These are phyloP conservation scores for Effrenium voratum DNA, from an alignment of 73 alveolate species.

Conservation along the genomic window DNA sequence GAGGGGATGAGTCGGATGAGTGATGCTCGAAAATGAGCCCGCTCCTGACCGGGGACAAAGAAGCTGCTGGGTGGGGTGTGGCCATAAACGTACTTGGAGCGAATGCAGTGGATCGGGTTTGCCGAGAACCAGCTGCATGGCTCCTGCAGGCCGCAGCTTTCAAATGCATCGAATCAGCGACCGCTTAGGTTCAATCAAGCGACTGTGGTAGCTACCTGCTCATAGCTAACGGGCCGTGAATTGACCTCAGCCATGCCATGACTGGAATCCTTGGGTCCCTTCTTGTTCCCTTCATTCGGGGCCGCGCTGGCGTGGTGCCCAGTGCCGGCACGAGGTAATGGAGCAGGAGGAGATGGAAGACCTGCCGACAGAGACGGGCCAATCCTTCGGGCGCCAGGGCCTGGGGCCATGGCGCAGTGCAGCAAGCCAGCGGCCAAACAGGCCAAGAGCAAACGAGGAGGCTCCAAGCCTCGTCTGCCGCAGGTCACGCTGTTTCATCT, in stretches of 20 bases:
- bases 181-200: not conserved
- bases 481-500: not conserved
- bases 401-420: constrained; percentile 18
- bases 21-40: not conserved
- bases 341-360: constrained; percentile 60
- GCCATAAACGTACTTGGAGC: constrained; percentile 54
- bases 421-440: constrained; percentile 42
- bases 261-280: not conserved
- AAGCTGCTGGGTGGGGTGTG: constrained; percentile 67
- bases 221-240: not conserved
- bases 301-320: not conserved
- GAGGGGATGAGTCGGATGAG: not conserved
- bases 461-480: constrained; percentile 17
- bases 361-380: not conserved
- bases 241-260: not conserved
- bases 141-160: not conserved
- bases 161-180: not conserved
- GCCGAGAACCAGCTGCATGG: constrained; percentile 90
- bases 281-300: not conserved
- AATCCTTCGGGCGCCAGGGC: not conserved
- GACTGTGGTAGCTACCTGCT: constrained; percentile 35
- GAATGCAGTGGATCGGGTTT: constrained; percentile 76
- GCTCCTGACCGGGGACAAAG: constrained; percentile 73
- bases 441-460: constrained; percentile 28
- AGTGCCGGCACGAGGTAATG: constrained; percentile 37